phyloP scores from a whole-genome alignment of 2,329 filamentous ascomycete genomes.

The Aspergillus pseudonomiae region DNA sequence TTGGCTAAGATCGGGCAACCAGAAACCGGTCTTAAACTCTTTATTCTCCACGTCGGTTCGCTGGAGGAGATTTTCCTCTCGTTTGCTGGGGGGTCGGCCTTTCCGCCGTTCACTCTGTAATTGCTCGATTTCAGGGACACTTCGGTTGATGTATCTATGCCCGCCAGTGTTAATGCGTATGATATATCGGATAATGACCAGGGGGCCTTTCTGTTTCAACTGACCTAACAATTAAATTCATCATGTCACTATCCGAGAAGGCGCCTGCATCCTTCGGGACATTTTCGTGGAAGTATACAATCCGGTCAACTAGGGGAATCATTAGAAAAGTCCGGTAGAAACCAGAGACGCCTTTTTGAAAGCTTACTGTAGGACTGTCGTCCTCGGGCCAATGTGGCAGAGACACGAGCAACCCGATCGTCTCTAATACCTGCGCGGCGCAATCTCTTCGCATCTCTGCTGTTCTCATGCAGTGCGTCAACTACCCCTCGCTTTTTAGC shows the following conservation, averaged over 20 bases:
- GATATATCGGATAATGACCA: background rate
- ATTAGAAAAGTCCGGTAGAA: slow-evolving; percentile 14
- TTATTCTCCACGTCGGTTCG: slow-evolving; percentile 71
- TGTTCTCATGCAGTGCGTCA: slow-evolving; percentile 81
- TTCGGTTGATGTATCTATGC: slow-evolving; percentile 41
- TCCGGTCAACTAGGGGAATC: slow-evolving; percentile 60
- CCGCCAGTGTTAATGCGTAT: background rate
- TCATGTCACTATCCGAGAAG: slow-evolving; percentile 42
- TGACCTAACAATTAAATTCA: slow-evolving; percentile 63
- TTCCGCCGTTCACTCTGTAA: slow-evolving; percentile 68
- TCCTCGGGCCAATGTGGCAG: slow-evolving; percentile 69
- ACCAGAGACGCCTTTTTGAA: slow-evolving; percentile 22
- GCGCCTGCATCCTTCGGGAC: slow-evolving; percentile 43
- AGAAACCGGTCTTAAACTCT: slow-evolving; percentile 83
- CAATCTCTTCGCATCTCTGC: slow-evolving; percentile 79
- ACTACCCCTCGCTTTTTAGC: slow-evolving; percentile 80
- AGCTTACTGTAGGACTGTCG: slow-evolving; percentile 71
- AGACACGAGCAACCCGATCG: slow-evolving; percentile 75
- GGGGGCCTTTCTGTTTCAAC: slow-evolving; percentile 20
- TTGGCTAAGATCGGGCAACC: slow-evolving; percentile 73
- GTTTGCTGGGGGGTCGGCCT: slow-evolving; percentile 75
- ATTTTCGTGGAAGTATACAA: slow-evolving; percentile 72
- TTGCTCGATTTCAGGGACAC: slow-evolving; percentile 41
- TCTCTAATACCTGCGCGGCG: slow-evolving; percentile 80
- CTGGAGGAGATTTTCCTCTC: slow-evolving; percentile 75